Evolutionary conservation across 2,329 filamentous ascomycete genomes (phyloP).

Genomic region (Colletotrichum spinosum): DNA sequence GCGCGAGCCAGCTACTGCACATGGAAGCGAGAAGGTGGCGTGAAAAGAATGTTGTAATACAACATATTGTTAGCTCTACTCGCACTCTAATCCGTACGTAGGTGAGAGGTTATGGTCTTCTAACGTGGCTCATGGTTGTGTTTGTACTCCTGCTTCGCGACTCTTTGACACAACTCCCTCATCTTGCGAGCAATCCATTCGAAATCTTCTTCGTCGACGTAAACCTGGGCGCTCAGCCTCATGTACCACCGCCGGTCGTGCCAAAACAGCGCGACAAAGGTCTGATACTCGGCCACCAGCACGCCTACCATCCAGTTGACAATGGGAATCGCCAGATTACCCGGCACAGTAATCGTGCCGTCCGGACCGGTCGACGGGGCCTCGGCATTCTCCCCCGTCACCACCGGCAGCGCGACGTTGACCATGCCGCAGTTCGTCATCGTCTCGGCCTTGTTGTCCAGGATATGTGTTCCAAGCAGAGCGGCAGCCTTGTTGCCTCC

Average conservation of each 20-base stretch:
- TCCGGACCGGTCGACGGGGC: slow-evolving; percentile 37
- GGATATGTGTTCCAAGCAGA: slow-evolving; percentile 75
- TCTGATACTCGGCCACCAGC: slow-evolving; percentile 71
- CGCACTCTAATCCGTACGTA: too few relatives aligned
- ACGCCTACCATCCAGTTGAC: slow-evolving; percentile 68
- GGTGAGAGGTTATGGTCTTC: neutral
- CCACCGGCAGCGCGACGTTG: slow-evolving; percentile 80
- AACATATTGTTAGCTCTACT: too few relatives aligned
- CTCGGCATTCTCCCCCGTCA: slow-evolving; percentile 44
- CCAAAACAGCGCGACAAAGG: slow-evolving; percentile 75
- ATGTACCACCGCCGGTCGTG: slow-evolving; percentile 75
- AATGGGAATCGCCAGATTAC: slow-evolving; percentile 50
- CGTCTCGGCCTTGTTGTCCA: slow-evolving; percentile 74
- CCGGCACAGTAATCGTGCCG: slow-evolving; percentile 42
- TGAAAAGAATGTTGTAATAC: too few relatives aligned
- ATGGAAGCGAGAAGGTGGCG: too few relatives aligned
- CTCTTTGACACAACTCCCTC: slow-evolving; percentile 58
- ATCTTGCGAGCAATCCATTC: slow-evolving; percentile 73
- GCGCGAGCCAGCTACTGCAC: too few relatives aligned
- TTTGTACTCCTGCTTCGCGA: slow-evolving; percentile 42
- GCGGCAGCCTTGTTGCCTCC: slow-evolving; percentile 72
- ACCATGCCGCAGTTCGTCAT: slow-evolving; percentile 76
- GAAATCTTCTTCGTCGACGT: slow-evolving; percentile 84
- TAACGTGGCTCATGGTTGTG: neutral
- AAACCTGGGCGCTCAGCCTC: slow-evolving; percentile 84